Evolutionary conservation across 441 rosid genomes (phyloP).

Genomic region (Isatis lusitanica): DNA sequence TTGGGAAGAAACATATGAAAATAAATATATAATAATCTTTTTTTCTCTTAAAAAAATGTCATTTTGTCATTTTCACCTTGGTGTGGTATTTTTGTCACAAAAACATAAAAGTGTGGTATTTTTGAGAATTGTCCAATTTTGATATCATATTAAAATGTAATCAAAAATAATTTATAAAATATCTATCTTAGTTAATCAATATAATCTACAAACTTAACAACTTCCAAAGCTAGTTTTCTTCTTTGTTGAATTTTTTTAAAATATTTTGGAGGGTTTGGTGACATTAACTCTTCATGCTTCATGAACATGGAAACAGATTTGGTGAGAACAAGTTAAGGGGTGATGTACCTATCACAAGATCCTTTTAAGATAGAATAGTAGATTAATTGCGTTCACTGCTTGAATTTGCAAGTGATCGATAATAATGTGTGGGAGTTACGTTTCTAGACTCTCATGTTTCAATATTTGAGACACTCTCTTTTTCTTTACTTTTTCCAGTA

Average conservation of each 20-base stretch:
- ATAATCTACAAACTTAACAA: background rate
- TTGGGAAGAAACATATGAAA: too few species aligned
- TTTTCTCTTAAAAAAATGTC: too few species aligned
- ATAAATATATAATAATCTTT: too few species aligned
- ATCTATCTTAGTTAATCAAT: background rate
- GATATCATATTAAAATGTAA: background rate
- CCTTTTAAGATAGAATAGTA: slow-evolving; percentile 2
- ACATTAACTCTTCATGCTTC: slow-evolving; percentile 10
- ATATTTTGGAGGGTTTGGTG: background rate
- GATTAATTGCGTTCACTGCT: slow-evolving; percentile 19
- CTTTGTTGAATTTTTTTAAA: background rate
- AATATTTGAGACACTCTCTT: slow-evolving; percentile 17
- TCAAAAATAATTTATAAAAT: background rate
- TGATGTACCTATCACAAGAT: slow-evolving; percentile 21
- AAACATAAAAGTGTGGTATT: too few species aligned
- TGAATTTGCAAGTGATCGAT: background rate
- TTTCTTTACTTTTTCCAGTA: slow-evolving; percentile 25
- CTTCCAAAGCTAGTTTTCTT: background rate
- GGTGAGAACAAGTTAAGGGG: slow-evolving; percentile 4
- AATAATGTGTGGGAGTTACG: slow-evolving; percentile 21
- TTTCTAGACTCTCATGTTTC: slow-evolving; percentile 33
- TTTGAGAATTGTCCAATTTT: too few species aligned
- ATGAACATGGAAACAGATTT: background rate
- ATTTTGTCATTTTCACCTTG: too few species aligned
- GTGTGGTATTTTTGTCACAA: too few species aligned